These are phyloP conservation scores for Pyrenula aspistea DNA, from an alignment of 495 filamentous ascomycete genomes.

Conservation along the genomic window DNA sequence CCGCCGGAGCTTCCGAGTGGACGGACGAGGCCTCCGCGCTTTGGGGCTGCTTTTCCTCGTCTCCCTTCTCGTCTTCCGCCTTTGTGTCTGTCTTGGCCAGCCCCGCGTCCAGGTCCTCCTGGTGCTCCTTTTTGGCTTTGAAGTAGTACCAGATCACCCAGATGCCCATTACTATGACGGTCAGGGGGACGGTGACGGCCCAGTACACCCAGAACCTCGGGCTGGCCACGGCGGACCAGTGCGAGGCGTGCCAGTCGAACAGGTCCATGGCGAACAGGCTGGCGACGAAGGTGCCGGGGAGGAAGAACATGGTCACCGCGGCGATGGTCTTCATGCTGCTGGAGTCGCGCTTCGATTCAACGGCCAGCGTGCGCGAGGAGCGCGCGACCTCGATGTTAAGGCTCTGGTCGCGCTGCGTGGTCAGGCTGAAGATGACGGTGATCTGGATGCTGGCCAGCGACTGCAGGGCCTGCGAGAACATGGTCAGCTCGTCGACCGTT, in stretches of 20 bases:
- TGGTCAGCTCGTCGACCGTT: not conserved
- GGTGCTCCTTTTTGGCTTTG: not conserved
- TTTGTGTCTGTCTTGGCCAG: not conserved
- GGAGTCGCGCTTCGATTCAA: conserved; percentile 21
- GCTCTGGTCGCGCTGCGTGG: conserved; percentile 11
- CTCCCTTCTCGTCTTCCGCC: not conserved
- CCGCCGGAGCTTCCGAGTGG: not conserved
- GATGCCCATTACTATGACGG: conserved; percentile 11
- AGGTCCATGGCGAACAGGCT: conserved; percentile 24
- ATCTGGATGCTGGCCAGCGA: not conserved
- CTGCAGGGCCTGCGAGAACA: not conserved
- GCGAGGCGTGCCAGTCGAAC: conserved; percentile 12
- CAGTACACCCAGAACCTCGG: conserved; percentile 22
- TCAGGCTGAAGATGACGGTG: conserved; percentile 6
- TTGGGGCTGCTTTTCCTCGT: not conserved
- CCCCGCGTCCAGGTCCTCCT: not conserved
- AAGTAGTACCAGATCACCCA: conserved; percentile 12
- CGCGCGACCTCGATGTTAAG: conserved; percentile 14
- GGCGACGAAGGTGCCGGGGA: conserved; percentile 20
- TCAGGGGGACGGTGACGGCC: conserved; percentile 20
- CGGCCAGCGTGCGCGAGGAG: conserved; percentile 14
- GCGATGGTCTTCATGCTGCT: conserved; percentile 27
- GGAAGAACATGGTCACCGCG: conserved; percentile 24
- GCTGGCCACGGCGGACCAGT: conserved; percentile 7
- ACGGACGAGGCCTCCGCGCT: not conserved